Evolutionary conservation across 805 yeast species (phyloP), one percentile per base, ranked within the genome.

Genomic region (Lachancea nothofagi): DNA sequence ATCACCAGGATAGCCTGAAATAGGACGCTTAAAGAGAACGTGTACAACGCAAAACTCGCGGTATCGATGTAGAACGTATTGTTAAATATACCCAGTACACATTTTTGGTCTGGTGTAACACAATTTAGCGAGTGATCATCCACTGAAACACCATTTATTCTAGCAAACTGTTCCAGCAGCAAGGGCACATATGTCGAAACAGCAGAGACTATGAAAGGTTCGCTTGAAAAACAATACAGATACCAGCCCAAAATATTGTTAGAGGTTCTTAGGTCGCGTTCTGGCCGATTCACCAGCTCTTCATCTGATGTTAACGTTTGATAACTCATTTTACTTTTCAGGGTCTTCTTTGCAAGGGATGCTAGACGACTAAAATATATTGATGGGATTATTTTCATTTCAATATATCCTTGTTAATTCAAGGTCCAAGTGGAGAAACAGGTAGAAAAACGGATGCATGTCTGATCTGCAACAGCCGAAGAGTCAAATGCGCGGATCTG

Each of bases 161-260:
- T 68, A 0, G 89, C 94, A 44, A 79, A 70, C 49, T 79, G 82
- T 45, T 83, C 88, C 22, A 83, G 61, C 5, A 83, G 57, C 13
- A 84, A 60, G 0, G 93, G 93, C 5, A 83, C 80, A 55, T 81
- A 84, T 0, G 90, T 82, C 0, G 89, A 81, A 5, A 84, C 81
- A 2, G 83, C 88, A 28, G 85, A 77, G 6, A 83, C 93, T 3
- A 82, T 72, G 53, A 83, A 84, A 0, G 93, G 93, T 56, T 83
- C 94, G 15, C 84, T 76, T 1, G 89, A 88, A 72, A 83, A 79
- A 2, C 80, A 67, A 47, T 77, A 80, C 5, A 79, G 64, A 53
- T 78, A 77, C 89, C 89, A 76, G 3, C 89, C 90, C 25, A 67
- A 48, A 2, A 80, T 66, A 25, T 60, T 51, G 21, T 57, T 51